phyloP scores from a whole-genome alignment of 2,329 filamentous ascomycete species.

The Chlorencoelia australis region DNA sequence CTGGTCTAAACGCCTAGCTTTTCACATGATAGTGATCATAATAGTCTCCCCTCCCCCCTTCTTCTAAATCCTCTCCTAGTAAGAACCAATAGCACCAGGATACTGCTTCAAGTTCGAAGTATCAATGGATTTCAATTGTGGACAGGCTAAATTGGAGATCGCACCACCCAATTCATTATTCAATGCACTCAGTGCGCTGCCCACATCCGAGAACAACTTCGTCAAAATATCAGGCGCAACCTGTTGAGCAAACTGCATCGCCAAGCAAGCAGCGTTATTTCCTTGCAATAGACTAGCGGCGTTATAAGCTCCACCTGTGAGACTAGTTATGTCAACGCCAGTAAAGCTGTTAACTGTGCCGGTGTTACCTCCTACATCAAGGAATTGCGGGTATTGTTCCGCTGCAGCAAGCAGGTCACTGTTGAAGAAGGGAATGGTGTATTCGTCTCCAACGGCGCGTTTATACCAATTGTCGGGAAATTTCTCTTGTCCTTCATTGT shows the following conservation, averaged over 20 bases:
- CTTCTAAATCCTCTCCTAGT: constrained; percentile 1
- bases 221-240: constrained; percentile 33
- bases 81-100: constrained; percentile 6
- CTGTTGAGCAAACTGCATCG: constrained; percentile 30
- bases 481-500: constrained; percentile 11
- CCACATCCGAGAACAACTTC: constrained; percentile 26
- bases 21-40: no score
- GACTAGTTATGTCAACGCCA: constrained; percentile 33
- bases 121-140: constrained; percentile 6
- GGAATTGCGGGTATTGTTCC: constrained; percentile 32
- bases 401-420: constrained; percentile 31
- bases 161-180: constrained; percentile 1
- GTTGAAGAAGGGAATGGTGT: constrained; percentile 29
- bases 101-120: constrained; percentile 4
- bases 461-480: constrained; percentile 19
- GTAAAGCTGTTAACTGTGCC: constrained; percentile 41
- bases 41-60: no score
- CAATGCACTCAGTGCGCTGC: constrained; percentile 25
- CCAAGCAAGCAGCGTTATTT: constrained; percentile 39
- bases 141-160: constrained; percentile 1
- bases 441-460: constrained; percentile 22
- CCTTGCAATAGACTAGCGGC: constrained; percentile 32
- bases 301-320: constrained; percentile 38
- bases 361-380: constrained; percentile 41
- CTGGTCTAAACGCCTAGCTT: no score